A percentile compares a stretch with the other conserved stretches of the same genome.
phyloP scores from a whole-genome alignment of 176 grass and related monocot species.

The Eragrostis curvula region DNA sequence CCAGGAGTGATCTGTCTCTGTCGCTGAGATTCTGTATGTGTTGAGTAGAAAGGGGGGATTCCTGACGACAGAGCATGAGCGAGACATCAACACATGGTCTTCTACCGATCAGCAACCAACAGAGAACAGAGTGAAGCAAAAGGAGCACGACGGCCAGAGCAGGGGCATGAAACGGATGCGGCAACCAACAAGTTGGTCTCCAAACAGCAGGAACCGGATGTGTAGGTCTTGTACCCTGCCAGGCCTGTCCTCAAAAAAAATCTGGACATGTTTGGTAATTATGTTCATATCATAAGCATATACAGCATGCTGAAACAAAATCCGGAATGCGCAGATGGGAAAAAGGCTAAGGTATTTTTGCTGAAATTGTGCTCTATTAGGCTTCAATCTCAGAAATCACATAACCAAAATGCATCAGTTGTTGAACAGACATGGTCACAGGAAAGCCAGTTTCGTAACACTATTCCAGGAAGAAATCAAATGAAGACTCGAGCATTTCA shows the following conservation, averaged over 20 bases:
- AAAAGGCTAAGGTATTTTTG: background rate
- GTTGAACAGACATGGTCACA: slow-evolving; percentile 23
- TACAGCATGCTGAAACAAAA: no score
- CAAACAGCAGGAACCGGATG: slow-evolving; percentile 26
- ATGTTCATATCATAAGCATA: background rate
- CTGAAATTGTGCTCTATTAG: background rate
- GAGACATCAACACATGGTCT: slow-evolving; percentile 17
- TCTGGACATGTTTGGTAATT: background rate
- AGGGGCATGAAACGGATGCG: slow-evolving; percentile 16
- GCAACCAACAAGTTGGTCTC: slow-evolving; percentile 43
- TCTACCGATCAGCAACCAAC: slow-evolving; percentile 17
- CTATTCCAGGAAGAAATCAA: background rate
- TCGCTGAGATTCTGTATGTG: background rate
- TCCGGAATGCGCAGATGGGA: background rate
- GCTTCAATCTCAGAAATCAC: slow-evolving; percentile 7
- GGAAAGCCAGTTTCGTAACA: slow-evolving; percentile 9
- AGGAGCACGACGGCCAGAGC: background rate
- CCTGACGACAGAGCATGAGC: background rate
- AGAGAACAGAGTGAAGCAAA: slow-evolving; percentile 41
- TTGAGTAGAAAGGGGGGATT: slow-evolving; percentile 35
- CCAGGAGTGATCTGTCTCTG: background rate
- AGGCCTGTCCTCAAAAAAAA: no score
- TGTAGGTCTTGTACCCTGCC: slow-evolving; percentile 14
- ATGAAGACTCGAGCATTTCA: background rate
- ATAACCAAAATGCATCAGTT: background rate